Evolutionary conservation across 768 basidiomycete species (phyloP).

Genomic region (Holtermannia corniformis): DNA sequence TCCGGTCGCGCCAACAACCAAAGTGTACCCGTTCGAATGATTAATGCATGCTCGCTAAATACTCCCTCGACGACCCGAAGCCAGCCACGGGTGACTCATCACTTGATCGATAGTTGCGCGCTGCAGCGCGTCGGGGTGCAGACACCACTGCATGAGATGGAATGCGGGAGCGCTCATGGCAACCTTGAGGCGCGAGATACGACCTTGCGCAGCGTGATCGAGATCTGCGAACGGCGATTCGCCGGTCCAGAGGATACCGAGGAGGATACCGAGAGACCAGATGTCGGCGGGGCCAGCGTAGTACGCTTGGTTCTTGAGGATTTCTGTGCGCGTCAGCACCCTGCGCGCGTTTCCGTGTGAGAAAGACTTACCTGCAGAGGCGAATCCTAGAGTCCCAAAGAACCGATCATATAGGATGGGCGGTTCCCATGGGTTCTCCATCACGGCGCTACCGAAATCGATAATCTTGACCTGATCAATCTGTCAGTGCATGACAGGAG

Average conservation of each 20-base stretch:
- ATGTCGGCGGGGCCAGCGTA: conserved; percentile 43
- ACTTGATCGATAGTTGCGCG: conserved; percentile 31
- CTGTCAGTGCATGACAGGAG: background rate
- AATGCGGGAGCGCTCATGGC: conserved; percentile 19
- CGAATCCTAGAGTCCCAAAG: conserved; percentile 40
- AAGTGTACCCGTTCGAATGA: conserved; percentile 28
- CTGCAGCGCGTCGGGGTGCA: conserved; percentile 24
- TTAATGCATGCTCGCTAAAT: too few relatives aligned
- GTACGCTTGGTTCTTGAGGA: conserved; percentile 41
- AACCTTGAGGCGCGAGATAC: conserved; percentile 17
- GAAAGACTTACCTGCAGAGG: conserved; percentile 18
- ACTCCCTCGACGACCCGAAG: conserved; percentile 12
- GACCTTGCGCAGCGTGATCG: conserved; percentile 20
- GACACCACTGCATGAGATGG: conserved; percentile 32
- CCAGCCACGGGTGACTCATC: conserved; percentile 25
- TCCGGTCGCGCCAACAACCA: conserved; percentile 2
- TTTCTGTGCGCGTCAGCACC: conserved; percentile 28
- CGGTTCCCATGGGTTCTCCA: conserved; percentile 55
- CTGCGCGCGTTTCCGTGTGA: background rate
- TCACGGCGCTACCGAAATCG: conserved; percentile 85
- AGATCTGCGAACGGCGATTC: conserved; percentile 41
- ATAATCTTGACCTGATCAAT: conserved; percentile 77
- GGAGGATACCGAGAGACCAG: conserved; percentile 45
- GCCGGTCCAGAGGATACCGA: conserved; percentile 44
- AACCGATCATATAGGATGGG: conserved; percentile 66